Evolutionary conservation across 2,329 filamentous ascomycete species (phyloP), one percentile per base, ranked within the genome.

Genomic region (Sporothrix pseudoabietina): DNA sequence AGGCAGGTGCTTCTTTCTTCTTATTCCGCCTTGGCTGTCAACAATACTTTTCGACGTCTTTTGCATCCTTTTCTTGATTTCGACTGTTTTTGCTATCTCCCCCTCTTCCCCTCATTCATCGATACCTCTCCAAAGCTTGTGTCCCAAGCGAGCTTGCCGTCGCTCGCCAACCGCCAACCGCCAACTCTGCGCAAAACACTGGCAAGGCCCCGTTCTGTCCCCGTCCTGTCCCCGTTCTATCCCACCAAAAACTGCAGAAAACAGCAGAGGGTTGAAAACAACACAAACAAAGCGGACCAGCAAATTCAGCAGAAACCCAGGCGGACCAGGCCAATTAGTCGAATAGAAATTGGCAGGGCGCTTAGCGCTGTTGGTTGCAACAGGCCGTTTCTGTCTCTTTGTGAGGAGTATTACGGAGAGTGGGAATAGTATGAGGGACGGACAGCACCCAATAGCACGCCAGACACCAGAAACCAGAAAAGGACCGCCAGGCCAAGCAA

Each of bases 281-380:
- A 12, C 44, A 49, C 14, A 55, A 22, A n/a, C 32, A 63, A 54
- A 41, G 47, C 44, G 30, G 66, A 54, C 30, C 61, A 68, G 22
- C 35, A 2, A 32, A 35, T 26, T 22, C 52, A 30, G 19, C 7
- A 59, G 26, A 4, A 14, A 12, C 44, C 44, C 44, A 49, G 35
- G 35, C 35, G 35, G 8, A 35, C 35, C 35, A 35, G 52, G 32
- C 57, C 71, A 35, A 39, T 54, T 14, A 22, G 65, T 63, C 49
- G 16, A 8, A n/a, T n/a, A 69, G 65, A 59, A 32, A 70, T 69
- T 61, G 65, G 35, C 39, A 49, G 65, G 72, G 72, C 68, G 72
- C 57, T 73, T 73, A 73, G 72, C 72, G 72, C 68, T 57, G 32
- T 59, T 41, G 72, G 72, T 39, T 59, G 72, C 72, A 71, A 66